Percentiles rank a stretch among this genome's conserved stretches.
Evolutionary conservation across 2,329 filamentous ascomycete genomes (phyloP).

Genomic region (Aspergillus sp.): DNA sequence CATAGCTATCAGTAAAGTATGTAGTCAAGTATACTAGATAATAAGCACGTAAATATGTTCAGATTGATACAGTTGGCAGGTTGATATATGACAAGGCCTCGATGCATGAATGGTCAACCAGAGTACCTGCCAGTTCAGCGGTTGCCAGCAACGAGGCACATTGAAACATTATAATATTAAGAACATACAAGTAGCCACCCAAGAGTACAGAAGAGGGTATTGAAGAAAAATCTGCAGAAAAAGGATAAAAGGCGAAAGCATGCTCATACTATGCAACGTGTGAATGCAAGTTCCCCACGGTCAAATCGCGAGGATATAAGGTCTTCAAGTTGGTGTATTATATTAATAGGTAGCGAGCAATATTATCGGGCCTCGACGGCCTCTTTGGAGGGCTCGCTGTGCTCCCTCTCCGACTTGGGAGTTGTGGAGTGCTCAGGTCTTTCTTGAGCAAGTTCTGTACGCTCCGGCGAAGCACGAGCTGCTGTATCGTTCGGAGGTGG

Average conservation of each 20-base stretch:
- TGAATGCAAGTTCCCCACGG: no score
- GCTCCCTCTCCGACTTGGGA: slow-evolving; percentile 18
- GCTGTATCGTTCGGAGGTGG: slow-evolving; percentile 15
- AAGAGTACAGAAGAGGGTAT: slow-evolving; percentile 15
- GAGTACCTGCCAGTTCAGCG: no score
- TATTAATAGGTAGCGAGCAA: slow-evolving; percentile 1
- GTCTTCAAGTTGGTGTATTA: no score
- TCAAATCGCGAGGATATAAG: no score
- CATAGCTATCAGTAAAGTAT: no score
- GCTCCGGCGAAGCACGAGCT: slow-evolving; percentile 13
- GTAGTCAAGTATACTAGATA: no score
- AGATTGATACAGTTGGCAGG: no score
- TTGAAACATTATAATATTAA: slow-evolving; percentile 18
- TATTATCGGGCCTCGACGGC: slow-evolving; percentile 13
- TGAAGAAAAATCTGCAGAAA: slow-evolving; percentile 13
- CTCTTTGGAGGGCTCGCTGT: slow-evolving; percentile 15
- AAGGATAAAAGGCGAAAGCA: slow-evolving; percentile 6
- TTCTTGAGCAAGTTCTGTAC: slow-evolving; percentile 1
- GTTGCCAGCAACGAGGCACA: neutral
- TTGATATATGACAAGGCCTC: no score
- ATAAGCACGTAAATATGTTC: no score
- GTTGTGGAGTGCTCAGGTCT: neutral
- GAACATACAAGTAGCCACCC: slow-evolving; percentile 10
- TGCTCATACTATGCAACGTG: slow-evolving; percentile 10
- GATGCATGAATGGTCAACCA: no score